Base-by-base conservation (phyloP, 1,139 yeast genomes). In the Pichia sp. region DNA sequence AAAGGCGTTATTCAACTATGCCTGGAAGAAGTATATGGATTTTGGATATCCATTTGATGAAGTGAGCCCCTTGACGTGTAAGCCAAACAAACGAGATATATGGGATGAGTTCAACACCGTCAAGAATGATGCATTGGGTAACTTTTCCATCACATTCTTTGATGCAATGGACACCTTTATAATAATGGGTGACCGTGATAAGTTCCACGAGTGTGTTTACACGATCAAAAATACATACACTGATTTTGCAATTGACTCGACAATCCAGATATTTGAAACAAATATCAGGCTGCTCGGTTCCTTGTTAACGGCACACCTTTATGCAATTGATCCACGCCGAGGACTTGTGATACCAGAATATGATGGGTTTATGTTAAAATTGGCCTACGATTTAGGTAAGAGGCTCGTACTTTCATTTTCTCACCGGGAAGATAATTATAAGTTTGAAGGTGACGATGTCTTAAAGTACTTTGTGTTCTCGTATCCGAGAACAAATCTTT, bases 31-130 rank as follows among this genome's bases (percentile, higher is more conserved):
- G 13, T 92, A 92, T 67, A 75, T 87, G 73, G 69, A 72, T 1
- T 65, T 77, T 64, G 97, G 90, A 1, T 90, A 81, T 64, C 98
- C 98, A 0, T 80, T 74, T 30, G 98, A 92, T 69, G 97, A 90
- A 65, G 81, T 92, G 7, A 72, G 78, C 45, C 97, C 98, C 0
- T 65, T 88, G 5, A 68, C 85, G 0, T 92, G 98, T 67, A 70
- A 69, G 30, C 87, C 92, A 0, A 79, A 82, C 54, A 86, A 85
- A 1, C 82, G 90, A 8, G 89, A 88, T 64, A 75, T 69, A 54
- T 67, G 69, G 0, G 76, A 87, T 62, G 67, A 75, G 1, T 64
- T 70, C 6, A 85, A 90, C 63, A 74, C 81, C 1, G 82, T 80
- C 23, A 73, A 87, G 52, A 90, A 90, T 66, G 98, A 92, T 67